phyloP scores from a whole-genome alignment of 164 flowering plant species.

The Houttuynia cordata region DNA sequence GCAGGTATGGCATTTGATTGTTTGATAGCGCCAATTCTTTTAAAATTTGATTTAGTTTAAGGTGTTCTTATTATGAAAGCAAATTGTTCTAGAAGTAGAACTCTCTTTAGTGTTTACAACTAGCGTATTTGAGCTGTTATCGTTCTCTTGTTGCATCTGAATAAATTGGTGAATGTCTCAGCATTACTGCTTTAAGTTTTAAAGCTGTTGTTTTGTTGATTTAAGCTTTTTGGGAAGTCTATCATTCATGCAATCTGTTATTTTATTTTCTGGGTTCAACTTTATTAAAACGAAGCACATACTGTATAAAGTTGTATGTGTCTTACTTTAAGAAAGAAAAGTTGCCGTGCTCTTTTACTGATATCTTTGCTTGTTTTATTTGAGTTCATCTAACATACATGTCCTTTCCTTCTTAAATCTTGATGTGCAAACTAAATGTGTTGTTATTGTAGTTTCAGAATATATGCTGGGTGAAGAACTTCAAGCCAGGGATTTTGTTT shows the following conservation, averaged over 20 bases:
- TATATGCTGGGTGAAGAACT: slow-evolving; percentile 44
- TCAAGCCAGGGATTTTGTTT: slow-evolving; percentile 38
- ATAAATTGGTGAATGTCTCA: not conserved
- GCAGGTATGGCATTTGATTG: slow-evolving; percentile 29
- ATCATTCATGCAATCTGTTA: not conserved
- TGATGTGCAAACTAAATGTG: not conserved
- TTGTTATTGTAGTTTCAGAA: slow-evolving; percentile 18
- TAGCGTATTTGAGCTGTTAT: no score
- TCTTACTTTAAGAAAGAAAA: no score
- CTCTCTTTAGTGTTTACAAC: no score
- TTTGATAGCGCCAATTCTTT: not conserved
- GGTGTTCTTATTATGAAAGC: no score
- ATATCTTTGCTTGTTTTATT: no score
- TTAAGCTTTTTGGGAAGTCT: no score
- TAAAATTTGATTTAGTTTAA: not conserved
- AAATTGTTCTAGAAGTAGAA: no score
- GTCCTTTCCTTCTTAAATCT: not conserved
- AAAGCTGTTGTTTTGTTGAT: not conserved
- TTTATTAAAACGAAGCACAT: no score
- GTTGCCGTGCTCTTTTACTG: no score
- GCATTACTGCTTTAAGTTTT: not conserved
- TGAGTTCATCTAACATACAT: not conserved
- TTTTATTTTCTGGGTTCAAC: not conserved
- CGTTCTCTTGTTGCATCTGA: not conserved
- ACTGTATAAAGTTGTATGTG: no score